phyloP scores from a whole-genome alignment of 208 protist genomes.

The Leishmania tropica region DNA sequence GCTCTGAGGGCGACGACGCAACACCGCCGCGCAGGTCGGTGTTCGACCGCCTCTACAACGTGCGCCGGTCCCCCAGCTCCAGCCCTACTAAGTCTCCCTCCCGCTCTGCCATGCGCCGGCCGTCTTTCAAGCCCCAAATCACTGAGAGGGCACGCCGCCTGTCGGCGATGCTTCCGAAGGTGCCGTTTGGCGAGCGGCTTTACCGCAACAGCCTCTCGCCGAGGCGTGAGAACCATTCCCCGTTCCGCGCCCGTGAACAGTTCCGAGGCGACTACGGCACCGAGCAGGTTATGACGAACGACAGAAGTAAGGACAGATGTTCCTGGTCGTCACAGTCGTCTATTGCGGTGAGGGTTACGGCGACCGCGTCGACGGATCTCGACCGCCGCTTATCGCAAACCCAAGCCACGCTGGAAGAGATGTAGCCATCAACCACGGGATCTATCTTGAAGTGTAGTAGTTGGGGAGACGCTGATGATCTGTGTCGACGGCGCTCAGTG shows the following conservation, averaged over 20 bases:
- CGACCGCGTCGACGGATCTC: not conserved
- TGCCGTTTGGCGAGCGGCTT: conserved; percentile 42
- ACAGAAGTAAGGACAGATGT: not conserved
- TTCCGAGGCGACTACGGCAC: conserved; percentile 26
- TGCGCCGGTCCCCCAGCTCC: conserved; percentile 15
- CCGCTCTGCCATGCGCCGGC: conserved; percentile 1
- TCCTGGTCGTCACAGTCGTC: conserved; percentile 27
- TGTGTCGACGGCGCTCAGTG: not conserved
- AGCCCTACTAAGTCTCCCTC: conserved; percentile 29
- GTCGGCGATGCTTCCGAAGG: conserved; percentile 25
- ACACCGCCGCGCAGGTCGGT: conserved; percentile 20
- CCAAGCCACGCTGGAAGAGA: conserved; percentile 13
- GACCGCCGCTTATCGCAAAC: not conserved
- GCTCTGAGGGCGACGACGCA: not conserved
- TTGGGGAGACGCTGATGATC: not conserved
- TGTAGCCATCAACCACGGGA: not conserved
- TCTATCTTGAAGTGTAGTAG: not conserved
- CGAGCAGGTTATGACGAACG: conserved; percentile 11
- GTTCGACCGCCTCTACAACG: conserved; percentile 43
- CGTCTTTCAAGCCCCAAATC: conserved; percentile 53
- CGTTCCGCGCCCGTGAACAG: conserved; percentile 12
- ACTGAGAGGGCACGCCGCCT: conserved; percentile 40
- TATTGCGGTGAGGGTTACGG: conserved; percentile 8
- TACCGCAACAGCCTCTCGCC: conserved; percentile 32
- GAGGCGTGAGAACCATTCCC: conserved; percentile 17